Evolutionary conservation across 257 asterid genomes (phyloP).

Genomic region (Hygrophila difformis): DNA sequence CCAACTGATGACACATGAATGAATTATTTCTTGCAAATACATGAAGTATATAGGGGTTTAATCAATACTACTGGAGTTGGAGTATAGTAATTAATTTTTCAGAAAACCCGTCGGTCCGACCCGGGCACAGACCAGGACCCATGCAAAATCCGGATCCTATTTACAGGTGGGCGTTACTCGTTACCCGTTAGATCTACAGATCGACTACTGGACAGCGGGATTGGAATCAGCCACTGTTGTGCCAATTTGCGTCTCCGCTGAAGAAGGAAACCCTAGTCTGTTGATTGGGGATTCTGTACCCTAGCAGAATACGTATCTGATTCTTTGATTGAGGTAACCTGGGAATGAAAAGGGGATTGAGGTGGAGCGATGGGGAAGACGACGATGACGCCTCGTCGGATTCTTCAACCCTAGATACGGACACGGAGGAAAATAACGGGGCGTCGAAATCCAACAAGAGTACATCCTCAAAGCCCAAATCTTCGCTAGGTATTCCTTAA

Average conservation of each 20-base stretch:
- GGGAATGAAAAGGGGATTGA: conserved; percentile 42
- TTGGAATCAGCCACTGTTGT: no score
- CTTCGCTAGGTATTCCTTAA: conserved; percentile 34
- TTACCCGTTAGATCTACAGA: no score
- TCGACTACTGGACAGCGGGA: no score
- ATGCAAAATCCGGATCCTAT: no score
- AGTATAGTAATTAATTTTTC: no score
- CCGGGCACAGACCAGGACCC: no score
- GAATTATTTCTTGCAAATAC: no score
- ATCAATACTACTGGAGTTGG: no score
- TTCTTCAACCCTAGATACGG: conserved; percentile 25
- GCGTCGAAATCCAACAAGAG: conserved; percentile 18
- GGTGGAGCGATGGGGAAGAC: conserved; percentile 42
- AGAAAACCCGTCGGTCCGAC: no score
- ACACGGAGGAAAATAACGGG: conserved; percentile 19
- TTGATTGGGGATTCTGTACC: conserved; percentile 5
- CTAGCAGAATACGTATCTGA: neutral
- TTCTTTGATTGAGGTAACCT: neutral
- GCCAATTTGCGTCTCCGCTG: neutral
- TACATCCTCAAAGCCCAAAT: conserved; percentile 29
- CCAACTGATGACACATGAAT: no score
- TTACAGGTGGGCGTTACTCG: no score
- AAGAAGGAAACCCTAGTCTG: conserved; percentile 11
- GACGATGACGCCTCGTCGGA: conserved; percentile 33
- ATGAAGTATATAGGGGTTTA: no score